Percentiles rank a stretch among this genome's conserved stretches.
Evolutionary conservation across 2,329 filamentous ascomycete genomes (phyloP).

Genomic region (Fusarium sp.): DNA sequence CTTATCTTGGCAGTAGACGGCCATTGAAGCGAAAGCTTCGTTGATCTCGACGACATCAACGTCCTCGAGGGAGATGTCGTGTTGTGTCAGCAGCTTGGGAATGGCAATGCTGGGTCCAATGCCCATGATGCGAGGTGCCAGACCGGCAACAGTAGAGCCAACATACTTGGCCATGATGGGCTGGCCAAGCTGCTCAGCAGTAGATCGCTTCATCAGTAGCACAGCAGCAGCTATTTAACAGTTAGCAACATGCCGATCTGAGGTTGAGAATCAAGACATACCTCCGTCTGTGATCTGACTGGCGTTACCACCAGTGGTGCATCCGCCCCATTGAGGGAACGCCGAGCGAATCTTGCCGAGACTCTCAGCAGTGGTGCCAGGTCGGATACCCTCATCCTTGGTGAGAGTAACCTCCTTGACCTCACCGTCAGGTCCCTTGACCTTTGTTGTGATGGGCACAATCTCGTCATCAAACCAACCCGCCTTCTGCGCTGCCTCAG

Average conservation of each 20-base stretch:
- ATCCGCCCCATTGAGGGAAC: conserved; percentile 89
- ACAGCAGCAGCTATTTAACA: conserved; percentile 75
- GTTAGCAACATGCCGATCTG: conserved; percentile 14
- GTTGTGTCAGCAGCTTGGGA: conserved; percentile 85
- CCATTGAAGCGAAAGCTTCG: conserved; percentile 98
- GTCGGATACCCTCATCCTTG: conserved; percentile 89
- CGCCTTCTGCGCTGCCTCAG: conserved; percentile 89
- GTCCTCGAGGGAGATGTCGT: conserved; percentile 81
- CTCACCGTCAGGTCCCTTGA: conserved; percentile 87
- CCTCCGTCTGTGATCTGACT: conserved; percentile 94
- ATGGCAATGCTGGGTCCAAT: conserved; percentile 82
- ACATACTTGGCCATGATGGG: conserved; percentile 96
- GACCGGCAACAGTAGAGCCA: conserved; percentile 87
- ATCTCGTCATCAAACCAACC: conserved; percentile 97
- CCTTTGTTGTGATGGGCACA: conserved; percentile 81
- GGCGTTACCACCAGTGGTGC: conserved; percentile 91
- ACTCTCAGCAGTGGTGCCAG: conserved; percentile 86
- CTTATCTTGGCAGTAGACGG: conserved; percentile 86
- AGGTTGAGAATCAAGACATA: conserved; percentile 46
- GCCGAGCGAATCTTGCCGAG: conserved; percentile 88
- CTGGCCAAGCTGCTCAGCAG: conserved; percentile 85
- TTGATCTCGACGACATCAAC: conserved; percentile 94
- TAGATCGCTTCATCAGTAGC: conserved; percentile 93
- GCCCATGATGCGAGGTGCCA: conserved; percentile 96
- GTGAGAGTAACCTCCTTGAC: conserved; percentile 81